Evolutionary conservation across 257 asterid species (phyloP), one percentile per base, ranked within the genome.

Genomic region (Osmanthus fragrans): DNA sequence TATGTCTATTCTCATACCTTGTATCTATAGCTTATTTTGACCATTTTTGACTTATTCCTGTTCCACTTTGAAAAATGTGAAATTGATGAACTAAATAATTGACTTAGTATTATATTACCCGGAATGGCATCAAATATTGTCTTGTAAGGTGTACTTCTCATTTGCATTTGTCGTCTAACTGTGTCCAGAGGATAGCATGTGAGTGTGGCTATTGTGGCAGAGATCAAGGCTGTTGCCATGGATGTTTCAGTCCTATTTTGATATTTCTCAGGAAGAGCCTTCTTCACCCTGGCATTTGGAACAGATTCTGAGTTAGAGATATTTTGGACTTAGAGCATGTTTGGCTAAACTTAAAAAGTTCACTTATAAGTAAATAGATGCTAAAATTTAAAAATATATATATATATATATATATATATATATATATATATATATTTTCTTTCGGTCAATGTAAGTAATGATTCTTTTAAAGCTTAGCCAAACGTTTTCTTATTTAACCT

Each of bases 111-210:
- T 75, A 65, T 10, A 70, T 81, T 90, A 95, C 99, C 99, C 79
- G 90, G 86, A 80, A 93, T 45, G 78, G 97, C 98, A 81, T 95
- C 97, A 82, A 95, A 86, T 76, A 95, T 71, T 10, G 97, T 84
- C 75, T 47, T 68, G 79, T 90, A 95, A 45, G 99, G 98, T 12
- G 91, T 85, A 77, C 97, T 96, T 90, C 80, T 95, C 99, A 95
- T 91, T 84, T 95, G 99, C 99, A 95, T 93, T 87, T 95, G 99
- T 71, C 98, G 83, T 82, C 99, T 85, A 49, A 90, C 91, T 3
- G 99, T 95, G 86, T 93, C 99, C 91, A 95, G 80, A 71, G 99
- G 99, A 86, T 95, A 95, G 86, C 98, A 95, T 87, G 85, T 80
- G 70, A 90, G 83, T 8, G 99, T 93, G 77, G 99, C 99, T 64